Base-by-base conservation (phyloP, 305 asterid species). In the Rubia peregrina region DNA sequence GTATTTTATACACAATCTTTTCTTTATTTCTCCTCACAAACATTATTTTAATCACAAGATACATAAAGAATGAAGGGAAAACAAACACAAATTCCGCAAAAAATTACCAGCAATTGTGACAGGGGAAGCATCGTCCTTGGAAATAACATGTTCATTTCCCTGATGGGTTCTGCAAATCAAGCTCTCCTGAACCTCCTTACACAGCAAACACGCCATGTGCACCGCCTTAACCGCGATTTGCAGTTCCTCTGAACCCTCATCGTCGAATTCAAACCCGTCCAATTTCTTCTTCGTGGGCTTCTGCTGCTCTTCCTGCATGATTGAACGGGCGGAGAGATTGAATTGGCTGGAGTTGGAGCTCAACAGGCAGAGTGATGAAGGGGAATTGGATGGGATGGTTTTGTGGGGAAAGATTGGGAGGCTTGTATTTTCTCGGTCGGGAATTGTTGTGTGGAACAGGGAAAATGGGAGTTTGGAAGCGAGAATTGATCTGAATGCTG, bases 191-290 rank as follows among this genome's bases (percentile, higher is more conserved):
- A 89, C 83, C 69, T 75, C 79, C 78, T 82, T 83, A 71, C 96
- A 91, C 36, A 89, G 84, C 83, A 83, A 79, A 51, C 84, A 85
- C 38, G 97, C 92, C 96, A 91, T 75, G 69, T 91, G 97, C 40
- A 91, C 95, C 16, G 92, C 97, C 80, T 85, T 89, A 9, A 89
- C 97, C 0, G 95, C 96, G 21, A 91, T 78, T 71, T 87, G 87
- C 80, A 89, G 24, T 65, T 91, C 96, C 41, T 71, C 30, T 56
- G 86, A 71, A 65, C 74, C 83, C 64, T 71, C 72, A 1, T 62
- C 82, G 26, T 83, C 49, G 22, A 33, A 33, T 33, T 63, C 84
- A 59, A 9, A 57, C 36, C 66, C 84, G 48, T 51, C 22, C 8
- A 78, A 53, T 40, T 75, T 70, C 77, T 78, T 67, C 16, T 71